Conservation (phyloP, 2,329 filamentous ascomycete genomes). For the Venturia nashicola region DNA sequence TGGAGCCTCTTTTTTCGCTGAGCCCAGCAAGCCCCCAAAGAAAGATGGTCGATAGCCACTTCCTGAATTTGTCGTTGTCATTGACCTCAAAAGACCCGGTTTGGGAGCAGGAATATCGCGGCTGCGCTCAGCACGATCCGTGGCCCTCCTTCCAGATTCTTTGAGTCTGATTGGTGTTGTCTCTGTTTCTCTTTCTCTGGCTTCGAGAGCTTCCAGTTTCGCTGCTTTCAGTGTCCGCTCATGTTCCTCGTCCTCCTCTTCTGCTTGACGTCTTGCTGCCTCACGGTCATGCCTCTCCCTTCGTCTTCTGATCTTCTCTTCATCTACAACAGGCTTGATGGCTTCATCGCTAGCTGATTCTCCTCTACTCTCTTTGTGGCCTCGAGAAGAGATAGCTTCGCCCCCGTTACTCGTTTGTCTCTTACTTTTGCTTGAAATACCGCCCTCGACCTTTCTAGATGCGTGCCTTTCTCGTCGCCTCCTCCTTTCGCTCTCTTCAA, state of each 20-base stretch:
- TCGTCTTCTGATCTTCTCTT: not conserved
- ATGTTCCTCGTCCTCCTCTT: conserved; percentile 7
- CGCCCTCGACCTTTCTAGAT: not conserved
- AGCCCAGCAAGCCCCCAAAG: conserved; percentile 3
- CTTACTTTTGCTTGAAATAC: not conserved
- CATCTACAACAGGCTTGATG: conserved; percentile 1
- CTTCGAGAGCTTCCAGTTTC: conserved; percentile 2
- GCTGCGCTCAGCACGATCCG: not conserved
- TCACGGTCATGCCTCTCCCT: conserved; percentile 2
- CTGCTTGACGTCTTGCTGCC: conserved; percentile 4
- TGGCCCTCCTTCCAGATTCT: conserved; percentile 2
- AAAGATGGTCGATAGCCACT: not conserved
- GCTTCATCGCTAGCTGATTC: not conserved
- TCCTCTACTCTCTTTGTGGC: not conserved
- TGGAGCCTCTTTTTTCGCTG: not conserved
- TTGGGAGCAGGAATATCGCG: conserved; percentile 1
- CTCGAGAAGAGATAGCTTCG: not conserved
- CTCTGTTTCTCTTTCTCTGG: not conserved
- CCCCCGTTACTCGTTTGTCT: not conserved
- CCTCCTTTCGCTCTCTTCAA: conserved; percentile 1
- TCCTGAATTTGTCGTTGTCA: not conserved
- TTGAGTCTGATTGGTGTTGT: not conserved
- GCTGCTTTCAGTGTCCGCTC: not conserved
- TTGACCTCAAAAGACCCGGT: conserved; percentile 4
- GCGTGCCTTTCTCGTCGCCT: not conserved